Percentiles rank a stretch among this genome's conserved stretches.
These are phyloP conservation scores for Penicillium nordicum DNA, from an alignment of 2,329 filamentous ascomycete genomes.

Conservation along the genomic window DNA sequence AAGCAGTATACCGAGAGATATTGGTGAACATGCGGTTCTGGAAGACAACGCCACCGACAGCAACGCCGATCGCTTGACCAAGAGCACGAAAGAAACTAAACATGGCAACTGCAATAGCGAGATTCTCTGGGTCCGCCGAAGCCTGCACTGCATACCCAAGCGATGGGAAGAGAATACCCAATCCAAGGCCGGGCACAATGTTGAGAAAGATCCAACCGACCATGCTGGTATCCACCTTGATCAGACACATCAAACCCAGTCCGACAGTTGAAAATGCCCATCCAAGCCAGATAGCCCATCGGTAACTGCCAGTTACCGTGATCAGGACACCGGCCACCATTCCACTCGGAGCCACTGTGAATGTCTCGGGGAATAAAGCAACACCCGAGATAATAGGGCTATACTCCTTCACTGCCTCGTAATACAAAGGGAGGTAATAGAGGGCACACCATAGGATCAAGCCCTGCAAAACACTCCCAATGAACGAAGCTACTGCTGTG, in stretches of 20 bases:
- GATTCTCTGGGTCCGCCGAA: slow-evolving; percentile 53
- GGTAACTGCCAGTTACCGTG: slow-evolving; percentile 56
- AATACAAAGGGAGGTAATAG: slow-evolving; percentile 53
- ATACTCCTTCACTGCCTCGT: slow-evolving; percentile 50
- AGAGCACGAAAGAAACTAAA: slow-evolving; percentile 65
- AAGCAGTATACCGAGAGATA: slow-evolving; percentile 47
- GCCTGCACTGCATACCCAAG: slow-evolving; percentile 64
- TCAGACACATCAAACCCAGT: slow-evolving; percentile 47
- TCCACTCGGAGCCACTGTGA: slow-evolving; percentile 62
- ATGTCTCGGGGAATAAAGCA: slow-evolving; percentile 57
- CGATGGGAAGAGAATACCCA: slow-evolving; percentile 63
- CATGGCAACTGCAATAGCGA: slow-evolving; percentile 61
- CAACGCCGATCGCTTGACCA: slow-evolving; percentile 64
- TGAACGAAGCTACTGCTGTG: slow-evolving; percentile 49
- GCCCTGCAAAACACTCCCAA: slow-evolving; percentile 57
- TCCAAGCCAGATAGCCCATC: slow-evolving; percentile 59
- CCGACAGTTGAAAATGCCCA: slow-evolving; percentile 61
- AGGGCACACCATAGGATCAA: slow-evolving; percentile 48
- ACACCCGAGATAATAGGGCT: slow-evolving; percentile 54
- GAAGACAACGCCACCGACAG: slow-evolving; percentile 65
- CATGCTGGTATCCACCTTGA: slow-evolving; percentile 47
- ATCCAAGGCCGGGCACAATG: slow-evolving; percentile 57
- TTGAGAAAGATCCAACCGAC: slow-evolving; percentile 60
- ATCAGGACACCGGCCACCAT: slow-evolving; percentile 50
- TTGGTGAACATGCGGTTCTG: slow-evolving; percentile 61